phyloP scores from a whole-genome alignment of 2,329 filamentous ascomycete species.

The Hymenotorrendiella dingleyae region DNA sequence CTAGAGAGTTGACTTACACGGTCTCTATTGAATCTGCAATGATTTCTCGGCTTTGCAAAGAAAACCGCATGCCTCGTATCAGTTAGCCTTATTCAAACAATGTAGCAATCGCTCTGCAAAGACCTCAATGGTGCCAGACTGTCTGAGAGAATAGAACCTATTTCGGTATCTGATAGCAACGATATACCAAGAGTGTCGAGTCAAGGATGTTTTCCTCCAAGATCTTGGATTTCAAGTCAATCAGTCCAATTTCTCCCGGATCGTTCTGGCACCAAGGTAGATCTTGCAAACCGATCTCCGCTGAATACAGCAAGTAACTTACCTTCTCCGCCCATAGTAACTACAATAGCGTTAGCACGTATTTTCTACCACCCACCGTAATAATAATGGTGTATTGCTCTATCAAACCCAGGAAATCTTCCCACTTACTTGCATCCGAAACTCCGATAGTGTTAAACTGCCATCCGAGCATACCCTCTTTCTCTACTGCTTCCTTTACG shows the following conservation, averaged over 20 bases:
- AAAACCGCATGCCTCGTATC: constrained; percentile 78
- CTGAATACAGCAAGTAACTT: too few relatives aligned
- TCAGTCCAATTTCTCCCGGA: too few relatives aligned
- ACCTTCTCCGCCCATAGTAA: constrained; percentile 94
- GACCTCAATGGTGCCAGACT: too few relatives aligned
- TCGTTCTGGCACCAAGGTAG: too few relatives aligned
- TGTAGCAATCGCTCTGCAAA: not conserved
- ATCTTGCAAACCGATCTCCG: too few relatives aligned
- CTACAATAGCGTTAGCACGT: constrained; percentile 53
- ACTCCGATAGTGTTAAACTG: constrained; percentile 39
- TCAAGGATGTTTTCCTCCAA: too few relatives aligned
- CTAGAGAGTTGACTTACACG: constrained; percentile 62
- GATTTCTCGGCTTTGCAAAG: constrained; percentile 81
- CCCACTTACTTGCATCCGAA: constrained; percentile 49
- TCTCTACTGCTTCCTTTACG: constrained; percentile 74
- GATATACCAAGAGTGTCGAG: too few relatives aligned
- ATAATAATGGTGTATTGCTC: too few relatives aligned
- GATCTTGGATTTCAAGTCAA: too few relatives aligned
- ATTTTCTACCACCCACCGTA: too few relatives aligned
- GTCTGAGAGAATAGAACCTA: too few relatives aligned
- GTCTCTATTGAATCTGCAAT: constrained; percentile 94
- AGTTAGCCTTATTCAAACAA: constrained; percentile 10
- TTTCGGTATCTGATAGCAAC: too few relatives aligned
- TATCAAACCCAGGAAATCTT: not conserved
- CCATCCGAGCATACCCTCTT: constrained; percentile 79